These are phyloP conservation scores for Physaria fendleri DNA, from an alignment of 345 rosid genomes.

Conservation along the genomic window DNA sequence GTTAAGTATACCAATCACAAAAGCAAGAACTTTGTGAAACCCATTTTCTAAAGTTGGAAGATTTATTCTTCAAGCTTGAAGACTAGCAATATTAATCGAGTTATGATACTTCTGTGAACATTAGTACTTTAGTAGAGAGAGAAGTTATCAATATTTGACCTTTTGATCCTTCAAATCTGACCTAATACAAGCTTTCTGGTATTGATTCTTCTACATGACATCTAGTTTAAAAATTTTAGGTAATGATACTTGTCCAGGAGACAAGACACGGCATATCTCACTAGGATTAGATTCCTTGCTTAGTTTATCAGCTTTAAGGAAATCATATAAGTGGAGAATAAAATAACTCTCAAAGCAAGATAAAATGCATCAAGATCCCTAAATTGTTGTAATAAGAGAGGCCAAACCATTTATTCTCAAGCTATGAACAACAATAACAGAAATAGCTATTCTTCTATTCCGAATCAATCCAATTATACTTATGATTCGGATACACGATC, in stretches of 20 bases:
- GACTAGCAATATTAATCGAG: neutral
- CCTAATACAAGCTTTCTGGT: neutral
- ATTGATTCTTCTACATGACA: constrained; percentile 4
- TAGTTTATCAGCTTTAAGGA: constrained; percentile 1
- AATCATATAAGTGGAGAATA: constrained; percentile 28
- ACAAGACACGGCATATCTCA: constrained; percentile 7
- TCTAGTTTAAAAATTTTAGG: constrained; percentile 8
- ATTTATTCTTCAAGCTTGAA: neutral
- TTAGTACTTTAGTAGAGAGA: neutral
- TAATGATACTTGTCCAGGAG: constrained; percentile 9
- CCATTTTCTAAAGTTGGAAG: neutral
- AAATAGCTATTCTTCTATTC: constrained; percentile 2
- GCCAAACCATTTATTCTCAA: constrained; percentile 1
- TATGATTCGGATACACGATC: constrained; percentile 2
- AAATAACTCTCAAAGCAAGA: constrained; percentile 23
- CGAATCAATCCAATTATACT: constrained; percentile 1
- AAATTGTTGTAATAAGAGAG: neutral
- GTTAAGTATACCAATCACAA: neutral
- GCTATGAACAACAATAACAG: constrained; percentile 23
- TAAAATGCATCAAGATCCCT: neutral
- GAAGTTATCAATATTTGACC: neutral
- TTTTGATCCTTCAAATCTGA: neutral
- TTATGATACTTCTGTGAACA: neutral
- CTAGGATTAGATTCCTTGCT: constrained; percentile 28
- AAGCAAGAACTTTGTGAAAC: neutral